phyloP scores from a whole-genome alignment of 352 stramenopile genomes.

The Phytophthora cryptogea region DNA sequence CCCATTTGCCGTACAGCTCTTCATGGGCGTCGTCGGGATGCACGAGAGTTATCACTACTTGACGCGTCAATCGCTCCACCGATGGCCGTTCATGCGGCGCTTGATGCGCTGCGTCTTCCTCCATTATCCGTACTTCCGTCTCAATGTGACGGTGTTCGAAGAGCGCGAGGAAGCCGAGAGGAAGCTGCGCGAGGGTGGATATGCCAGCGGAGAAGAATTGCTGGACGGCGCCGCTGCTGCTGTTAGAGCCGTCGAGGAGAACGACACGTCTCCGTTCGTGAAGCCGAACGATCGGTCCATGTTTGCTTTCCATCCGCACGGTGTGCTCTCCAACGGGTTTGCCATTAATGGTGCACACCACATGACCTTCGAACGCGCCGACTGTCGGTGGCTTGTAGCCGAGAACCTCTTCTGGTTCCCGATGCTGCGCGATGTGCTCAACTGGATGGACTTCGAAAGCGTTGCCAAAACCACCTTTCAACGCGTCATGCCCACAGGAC shows the following conservation, averaged over 20 bases:
- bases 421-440: slow-evolving; percentile 52
- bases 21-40: slow-evolving; percentile 33
- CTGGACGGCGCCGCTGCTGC: slow-evolving; percentile 70
- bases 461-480: slow-evolving; percentile 52
- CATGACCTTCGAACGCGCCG: slow-evolving; percentile 40
- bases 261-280: slow-evolving; percentile 5
- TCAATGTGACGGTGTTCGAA: slow-evolving; percentile 47
- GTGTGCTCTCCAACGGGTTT: slow-evolving; percentile 53
- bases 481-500: slow-evolving; percentile 40
- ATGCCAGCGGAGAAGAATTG: slow-evolving; percentile 32
- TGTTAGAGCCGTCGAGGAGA: slow-evolving; percentile 40
- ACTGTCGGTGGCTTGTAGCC: slow-evolving; percentile 63
- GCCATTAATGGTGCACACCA: slow-evolving; percentile 57
- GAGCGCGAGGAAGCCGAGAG: slow-evolving; percentile 16
- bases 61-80: slow-evolving; percentile 22
- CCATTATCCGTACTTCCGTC: slow-evolving; percentile 58
- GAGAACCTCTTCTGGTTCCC: slow-evolving; percentile 71
- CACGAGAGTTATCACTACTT: slow-evolving; percentile 50
- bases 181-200: slow-evolving; percentile 31
- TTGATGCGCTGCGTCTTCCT: slow-evolving; percentile 49
- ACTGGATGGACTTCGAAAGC: slow-evolving; percentile 56
- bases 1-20: slow-evolving; percentile 26
- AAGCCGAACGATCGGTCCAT: slow-evolving; percentile 16
- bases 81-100: slow-evolving; percentile 47
- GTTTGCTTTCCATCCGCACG: slow-evolving; percentile 67